Evolutionary conservation across 2,329 filamentous ascomycete species (phyloP).

Genomic region (Colletotrichum orbiculare): DNA sequence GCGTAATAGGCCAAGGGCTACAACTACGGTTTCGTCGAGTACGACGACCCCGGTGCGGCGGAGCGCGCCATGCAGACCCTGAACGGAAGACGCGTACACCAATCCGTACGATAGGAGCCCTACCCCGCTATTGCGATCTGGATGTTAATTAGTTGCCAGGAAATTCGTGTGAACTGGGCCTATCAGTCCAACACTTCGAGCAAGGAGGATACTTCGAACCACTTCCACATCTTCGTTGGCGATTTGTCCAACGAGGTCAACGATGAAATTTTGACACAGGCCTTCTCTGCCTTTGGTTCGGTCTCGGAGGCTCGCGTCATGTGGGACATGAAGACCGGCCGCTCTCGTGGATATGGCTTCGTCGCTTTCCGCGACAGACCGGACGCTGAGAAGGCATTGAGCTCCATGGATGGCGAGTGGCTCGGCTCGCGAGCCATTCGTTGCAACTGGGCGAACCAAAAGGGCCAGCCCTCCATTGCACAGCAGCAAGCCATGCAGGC

Average conservation of each 20-base stretch:
- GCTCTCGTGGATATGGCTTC: slow-evolving; percentile 97
- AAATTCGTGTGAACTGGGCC: slow-evolving; percentile 99
- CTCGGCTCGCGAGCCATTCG: slow-evolving; percentile 97
- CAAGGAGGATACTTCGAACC: slow-evolving; percentile 98
- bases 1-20: slow-evolving; percentile 85
- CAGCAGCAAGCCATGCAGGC: slow-evolving; percentile 97
- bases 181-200: slow-evolving; percentile 94
- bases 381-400: slow-evolving; percentile 95
- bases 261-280: slow-evolving; percentile 91
- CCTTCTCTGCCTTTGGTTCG: slow-evolving; percentile 94
- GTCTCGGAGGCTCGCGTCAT: slow-evolving; percentile 98
- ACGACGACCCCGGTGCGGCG: slow-evolving; percentile 95
- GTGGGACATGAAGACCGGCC: slow-evolving; percentile 99
- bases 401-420: slow-evolving; percentile 99
- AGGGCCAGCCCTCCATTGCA: slow-evolving; percentile 98
- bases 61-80: slow-evolving; percentile 97
- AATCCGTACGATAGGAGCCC: slow-evolving; percentile 75
- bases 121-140: slow-evolving; percentile 7
- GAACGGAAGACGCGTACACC: slow-evolving; percentile 94
- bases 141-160: slow-evolving; percentile 63
- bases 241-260: slow-evolving; percentile 99
- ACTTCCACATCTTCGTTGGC: slow-evolving; percentile 99
- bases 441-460: slow-evolving; percentile 99
- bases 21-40: slow-evolving; percentile 99
- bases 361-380: slow-evolving; percentile 94